phyloP scores from a whole-genome alignment of 805 yeast species.

The Wickerhamomyces chambardii region DNA sequence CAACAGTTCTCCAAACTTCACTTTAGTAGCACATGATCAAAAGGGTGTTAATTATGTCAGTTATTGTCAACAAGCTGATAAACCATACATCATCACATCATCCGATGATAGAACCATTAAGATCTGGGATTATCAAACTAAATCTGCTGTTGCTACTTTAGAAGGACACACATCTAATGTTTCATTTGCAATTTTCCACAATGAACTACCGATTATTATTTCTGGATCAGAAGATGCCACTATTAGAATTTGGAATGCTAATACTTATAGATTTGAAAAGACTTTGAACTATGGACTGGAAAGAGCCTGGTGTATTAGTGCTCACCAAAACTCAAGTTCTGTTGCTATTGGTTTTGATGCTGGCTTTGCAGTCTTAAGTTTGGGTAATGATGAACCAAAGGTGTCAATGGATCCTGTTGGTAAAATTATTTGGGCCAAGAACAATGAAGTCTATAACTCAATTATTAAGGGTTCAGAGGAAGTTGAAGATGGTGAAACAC shows the following conservation, averaged over 20 bases:
- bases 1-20: constrained; percentile 80
- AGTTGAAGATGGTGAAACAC: constrained; percentile 70
- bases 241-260: constrained; percentile 89
- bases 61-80: constrained; percentile 94
- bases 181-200: constrained; percentile 95
- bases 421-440: constrained; percentile 84
- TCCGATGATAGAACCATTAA: constrained; percentile 87
- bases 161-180: constrained; percentile 94
- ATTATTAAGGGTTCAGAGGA: constrained; percentile 66
- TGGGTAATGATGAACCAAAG: constrained; percentile 93
- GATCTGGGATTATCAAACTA: constrained; percentile 96
- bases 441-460: constrained; percentile 74
- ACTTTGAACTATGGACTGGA: constrained; percentile 87
- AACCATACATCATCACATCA: constrained; percentile 88
- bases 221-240: constrained; percentile 98
- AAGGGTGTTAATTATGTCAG: constrained; percentile 96
- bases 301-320: constrained; percentile 92
- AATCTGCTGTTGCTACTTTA: constrained; percentile 87
- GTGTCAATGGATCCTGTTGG: constrained; percentile 91
- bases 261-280: constrained; percentile 89
- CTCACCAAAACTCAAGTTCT: constrained; percentile 62
- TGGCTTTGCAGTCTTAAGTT: constrained; percentile 79
- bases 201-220: constrained; percentile 89
- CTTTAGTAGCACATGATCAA: constrained; percentile 82
- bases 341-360: constrained; percentile 93